A percentile compares a stretch with the other conserved stretches of the same genome.
Evolutionary conservation across 306 rosid genomes (phyloP).

Genomic region (Albizia julibrissin): DNA sequence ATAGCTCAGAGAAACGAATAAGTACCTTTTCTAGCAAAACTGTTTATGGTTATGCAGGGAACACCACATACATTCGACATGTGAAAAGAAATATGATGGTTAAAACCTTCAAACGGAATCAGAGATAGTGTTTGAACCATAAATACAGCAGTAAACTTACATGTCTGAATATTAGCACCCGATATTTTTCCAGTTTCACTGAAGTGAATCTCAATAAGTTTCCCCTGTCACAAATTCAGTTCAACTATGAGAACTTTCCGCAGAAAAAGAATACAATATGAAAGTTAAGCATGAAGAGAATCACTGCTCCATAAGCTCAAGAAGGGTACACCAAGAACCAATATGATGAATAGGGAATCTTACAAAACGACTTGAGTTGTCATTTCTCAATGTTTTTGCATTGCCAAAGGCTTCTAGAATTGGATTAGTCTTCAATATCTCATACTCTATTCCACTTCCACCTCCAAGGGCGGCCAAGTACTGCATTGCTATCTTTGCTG

Average conservation of each 20-base stretch:
- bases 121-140: slow-evolving; percentile 16
- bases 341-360: slow-evolving; percentile 35
- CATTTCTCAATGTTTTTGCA: slow-evolving; percentile 78
- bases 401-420: slow-evolving; percentile 82
- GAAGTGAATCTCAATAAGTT: slow-evolving; percentile 72
- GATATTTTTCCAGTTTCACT: slow-evolving; percentile 79
- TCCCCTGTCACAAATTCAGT: slow-evolving; percentile 55
- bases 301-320: slow-evolving; percentile 9
- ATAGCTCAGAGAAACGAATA: slow-evolving; percentile 22
- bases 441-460: slow-evolving; percentile 79
- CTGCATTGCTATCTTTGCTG: slow-evolving; percentile 81
- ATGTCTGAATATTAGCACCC: slow-evolving; percentile 79
- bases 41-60: slow-evolving; percentile 31
- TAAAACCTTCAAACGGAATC: slow-evolving; percentile 24
- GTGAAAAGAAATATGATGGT: slow-evolving; percentile 29
- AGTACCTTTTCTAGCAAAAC: slow-evolving; percentile 87
- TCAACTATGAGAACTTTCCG: slow-evolving; percentile 24
- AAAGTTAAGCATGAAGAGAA: background rate
- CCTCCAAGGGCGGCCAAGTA: slow-evolving; percentile 82
- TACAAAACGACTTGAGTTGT: slow-evolving; percentile 85
- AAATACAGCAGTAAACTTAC: slow-evolving; percentile 47
- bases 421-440: slow-evolving; percentile 75
- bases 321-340: background rate
- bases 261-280: background rate
- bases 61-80: slow-evolving; percentile 19